These are phyloP conservation scores for Quercus cerris DNA, from an alignment of 306 rosid species.

Conservation along the genomic window DNA sequence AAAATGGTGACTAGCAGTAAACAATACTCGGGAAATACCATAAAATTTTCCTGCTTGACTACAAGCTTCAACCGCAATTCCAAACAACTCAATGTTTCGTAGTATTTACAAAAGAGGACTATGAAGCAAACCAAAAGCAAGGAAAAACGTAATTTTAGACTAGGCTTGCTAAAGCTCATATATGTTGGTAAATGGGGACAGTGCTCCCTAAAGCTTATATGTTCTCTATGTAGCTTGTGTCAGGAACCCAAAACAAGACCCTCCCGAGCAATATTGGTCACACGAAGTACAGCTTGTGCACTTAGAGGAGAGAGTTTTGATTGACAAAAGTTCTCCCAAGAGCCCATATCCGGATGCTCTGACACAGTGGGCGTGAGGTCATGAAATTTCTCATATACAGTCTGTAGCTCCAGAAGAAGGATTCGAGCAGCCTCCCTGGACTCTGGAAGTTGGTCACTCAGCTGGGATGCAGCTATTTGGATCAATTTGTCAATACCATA, in stretches of 20 bases:
- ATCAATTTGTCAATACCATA: slow-evolving; percentile 92
- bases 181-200: slow-evolving; percentile 13
- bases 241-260: slow-evolving; percentile 68
- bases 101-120: slow-evolving; percentile 62
- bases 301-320: slow-evolving; percentile 85
- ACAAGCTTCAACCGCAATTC: slow-evolving; percentile 46
- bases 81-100: slow-evolving; percentile 46
- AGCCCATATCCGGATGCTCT: slow-evolving; percentile 43
- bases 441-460: slow-evolving; percentile 95
- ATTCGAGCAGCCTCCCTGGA: slow-evolving; percentile 95
- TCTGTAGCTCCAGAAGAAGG: slow-evolving; percentile 80
- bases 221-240: slow-evolving; percentile 26
- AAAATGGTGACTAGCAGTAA: background rate
- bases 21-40: slow-evolving; percentile 10
- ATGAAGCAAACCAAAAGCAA: slow-evolving; percentile 46
- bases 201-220: slow-evolving; percentile 18
- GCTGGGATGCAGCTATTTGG: slow-evolving; percentile 88
- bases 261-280: slow-evolving; percentile 67
- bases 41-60: slow-evolving; percentile 41
- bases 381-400: slow-evolving; percentile 59
- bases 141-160: slow-evolving; percentile 31
- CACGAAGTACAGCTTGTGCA: slow-evolving; percentile 97
- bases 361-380: slow-evolving; percentile 37
- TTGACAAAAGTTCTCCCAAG: slow-evolving; percentile 91
- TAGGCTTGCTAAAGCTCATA: slow-evolving; percentile 34